phyloP scores from a whole-genome alignment of 495 filamentous ascomycete species.

The Tirmania nivea region DNA sequence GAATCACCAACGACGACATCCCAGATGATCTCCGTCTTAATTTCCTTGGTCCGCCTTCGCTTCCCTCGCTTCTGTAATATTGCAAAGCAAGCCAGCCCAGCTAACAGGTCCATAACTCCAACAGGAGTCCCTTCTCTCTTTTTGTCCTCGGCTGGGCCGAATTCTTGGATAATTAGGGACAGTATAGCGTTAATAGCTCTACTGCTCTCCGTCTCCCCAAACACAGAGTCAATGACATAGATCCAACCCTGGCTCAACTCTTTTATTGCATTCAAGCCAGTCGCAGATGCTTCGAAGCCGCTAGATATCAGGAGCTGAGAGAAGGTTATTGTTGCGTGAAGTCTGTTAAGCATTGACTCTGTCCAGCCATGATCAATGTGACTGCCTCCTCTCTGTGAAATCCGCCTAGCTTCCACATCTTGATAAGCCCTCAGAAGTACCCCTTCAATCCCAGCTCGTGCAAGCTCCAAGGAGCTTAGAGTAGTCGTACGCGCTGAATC shows the following conservation, averaged over 20 bases:
- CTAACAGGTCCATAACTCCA: constrained; percentile 40
- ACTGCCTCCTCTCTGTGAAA: constrained; percentile 1
- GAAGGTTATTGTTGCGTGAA: constrained; percentile 18
- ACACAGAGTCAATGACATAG: constrained; percentile 46
- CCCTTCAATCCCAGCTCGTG: constrained; percentile 42
- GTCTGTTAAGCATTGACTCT: constrained; percentile 1
- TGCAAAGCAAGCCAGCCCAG: constrained; percentile 48
- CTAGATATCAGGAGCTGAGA: constrained; percentile 24
- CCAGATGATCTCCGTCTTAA: constrained; percentile 45
- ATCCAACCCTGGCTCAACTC: constrained; percentile 44
- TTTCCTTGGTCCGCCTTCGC: constrained; percentile 35
- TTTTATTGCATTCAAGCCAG: constrained; percentile 36
- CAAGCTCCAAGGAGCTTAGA: constrained; percentile 45
- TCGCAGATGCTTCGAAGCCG: constrained; percentile 47
- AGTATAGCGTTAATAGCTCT: constrained; percentile 63
- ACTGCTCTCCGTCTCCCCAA: constrained; percentile 59
- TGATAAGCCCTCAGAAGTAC: constrained; percentile 45
- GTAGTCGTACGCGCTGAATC: constrained; percentile 46
- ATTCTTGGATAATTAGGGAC: constrained; percentile 48
- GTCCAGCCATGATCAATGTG: constrained; percentile 11
- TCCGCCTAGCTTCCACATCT: constrained; percentile 28
- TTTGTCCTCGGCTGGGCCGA: constrained; percentile 34
- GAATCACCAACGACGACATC: constrained; percentile 51
- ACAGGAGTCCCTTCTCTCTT: constrained; percentile 33
- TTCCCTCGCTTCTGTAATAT: constrained; percentile 48